Percentiles rank a stretch among this genome's conserved stretches.
phyloP scores from a whole-genome alignment of 345 rosid species.

The Acer campestre region DNA sequence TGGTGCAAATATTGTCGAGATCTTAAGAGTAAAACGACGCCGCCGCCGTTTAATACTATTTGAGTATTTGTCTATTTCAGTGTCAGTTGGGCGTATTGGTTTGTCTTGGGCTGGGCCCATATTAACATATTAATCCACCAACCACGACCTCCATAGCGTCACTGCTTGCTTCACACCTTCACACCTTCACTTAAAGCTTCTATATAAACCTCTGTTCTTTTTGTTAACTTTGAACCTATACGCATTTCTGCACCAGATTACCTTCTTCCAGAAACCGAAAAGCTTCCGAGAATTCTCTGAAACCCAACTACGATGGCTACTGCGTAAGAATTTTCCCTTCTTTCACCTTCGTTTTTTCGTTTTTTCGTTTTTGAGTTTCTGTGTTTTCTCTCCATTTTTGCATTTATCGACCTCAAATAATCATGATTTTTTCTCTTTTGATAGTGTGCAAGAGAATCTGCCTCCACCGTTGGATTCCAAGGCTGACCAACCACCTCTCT shows the following conservation, averaged over 20 bases:
- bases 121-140: no score
- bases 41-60: no score
- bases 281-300: not conserved
- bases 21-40: no score
- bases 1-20: no score
- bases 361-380: constrained; percentile 1
- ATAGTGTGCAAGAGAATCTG: constrained; percentile 43
- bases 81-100: no score
- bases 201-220: not conserved
- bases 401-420: not conserved
- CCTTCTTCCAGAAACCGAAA: not conserved
- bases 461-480: constrained; percentile 51
- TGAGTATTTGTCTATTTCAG: no score
- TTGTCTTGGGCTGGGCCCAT: no score
- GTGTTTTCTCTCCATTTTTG: not conserved
- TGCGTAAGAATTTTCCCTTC: constrained; percentile 24
- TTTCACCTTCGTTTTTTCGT: not conserved
- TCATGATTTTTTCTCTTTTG: not conserved
- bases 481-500: constrained; percentile 66
- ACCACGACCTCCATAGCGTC: not conserved
- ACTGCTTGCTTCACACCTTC: not conserved
- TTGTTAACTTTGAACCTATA: not conserved
- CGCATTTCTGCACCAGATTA: not conserved
- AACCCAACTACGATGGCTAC: constrained; percentile 31
- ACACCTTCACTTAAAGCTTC: not conserved